Evolutionary conservation across 2,329 filamentous ascomycete genomes (phyloP).

Genomic region (Cadophora gregata): DNA sequence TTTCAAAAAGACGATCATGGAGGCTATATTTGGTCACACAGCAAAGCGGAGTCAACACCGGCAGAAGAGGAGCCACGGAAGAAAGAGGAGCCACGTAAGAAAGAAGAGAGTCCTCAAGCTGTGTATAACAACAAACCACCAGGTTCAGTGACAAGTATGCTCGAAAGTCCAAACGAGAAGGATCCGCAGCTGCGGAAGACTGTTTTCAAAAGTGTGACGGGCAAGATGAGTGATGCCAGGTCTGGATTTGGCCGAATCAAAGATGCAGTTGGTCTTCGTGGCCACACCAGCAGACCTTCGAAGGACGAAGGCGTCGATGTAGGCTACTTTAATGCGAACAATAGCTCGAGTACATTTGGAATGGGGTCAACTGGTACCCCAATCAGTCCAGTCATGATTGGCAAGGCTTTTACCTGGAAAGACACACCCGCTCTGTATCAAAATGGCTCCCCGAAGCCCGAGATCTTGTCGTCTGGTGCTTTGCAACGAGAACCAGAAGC

Average conservation of each 20-base stretch:
- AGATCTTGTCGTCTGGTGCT: constrained; percentile 25
- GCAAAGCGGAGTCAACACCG: constrained; percentile 57
- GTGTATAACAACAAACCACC: constrained; percentile 53
- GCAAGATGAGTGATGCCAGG: constrained; percentile 78
- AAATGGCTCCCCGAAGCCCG: constrained; percentile 39
- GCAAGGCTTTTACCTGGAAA: constrained; percentile 67
- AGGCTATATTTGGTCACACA: constrained; percentile 52
- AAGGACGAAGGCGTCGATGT: constrained; percentile 53
- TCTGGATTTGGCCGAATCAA: constrained; percentile 86
- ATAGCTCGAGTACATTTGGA: constrained; percentile 28
- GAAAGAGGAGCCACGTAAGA: constrained; percentile 48
- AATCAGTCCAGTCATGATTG: constrained; percentile 45
- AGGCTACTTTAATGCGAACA: constrained; percentile 37
- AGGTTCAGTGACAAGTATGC: constrained; percentile 53
- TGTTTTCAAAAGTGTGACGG: constrained; percentile 80
- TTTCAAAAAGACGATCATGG: constrained; percentile 64
- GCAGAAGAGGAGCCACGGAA: constrained; percentile 56
- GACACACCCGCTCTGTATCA: constrained; percentile 66
- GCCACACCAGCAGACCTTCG: constrained; percentile 60
- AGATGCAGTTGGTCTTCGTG: constrained; percentile 72
- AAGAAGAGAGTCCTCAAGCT: constrained; percentile 52
- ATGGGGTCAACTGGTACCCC: constrained; percentile 27
- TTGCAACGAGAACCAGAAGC: constrained; percentile 29
- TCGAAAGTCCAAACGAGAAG: constrained; percentile 60
- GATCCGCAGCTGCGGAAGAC: constrained; percentile 63